A percentile compares a stretch with the other conserved stretches of the same genome.
Evolutionary conservation across 176 grass and related monocot species (phyloP).

Genomic region (Aegilops longissima): DNA sequence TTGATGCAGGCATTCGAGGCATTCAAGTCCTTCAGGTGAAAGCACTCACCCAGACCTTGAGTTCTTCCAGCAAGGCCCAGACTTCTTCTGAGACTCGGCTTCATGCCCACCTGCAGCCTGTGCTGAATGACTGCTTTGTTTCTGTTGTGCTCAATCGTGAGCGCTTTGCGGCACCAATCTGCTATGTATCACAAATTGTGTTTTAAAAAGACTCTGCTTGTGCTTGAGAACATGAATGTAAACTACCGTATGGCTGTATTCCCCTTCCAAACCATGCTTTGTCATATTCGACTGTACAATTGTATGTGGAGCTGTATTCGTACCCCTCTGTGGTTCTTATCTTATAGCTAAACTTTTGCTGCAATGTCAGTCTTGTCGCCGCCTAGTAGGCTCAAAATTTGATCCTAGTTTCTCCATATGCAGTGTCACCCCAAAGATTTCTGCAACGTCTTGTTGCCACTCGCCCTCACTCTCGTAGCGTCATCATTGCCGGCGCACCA

Average conservation of each 20-base stretch:
- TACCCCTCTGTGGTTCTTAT: no score
- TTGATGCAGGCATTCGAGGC: constrained; percentile 41
- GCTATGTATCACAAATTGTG: background rate
- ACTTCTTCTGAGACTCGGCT: constrained; percentile 21
- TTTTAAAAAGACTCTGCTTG: background rate
- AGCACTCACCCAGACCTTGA: constrained; percentile 74
- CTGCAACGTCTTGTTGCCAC: no score
- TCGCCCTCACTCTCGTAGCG: no score
- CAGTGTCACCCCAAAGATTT: no score
- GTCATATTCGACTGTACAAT: background rate
- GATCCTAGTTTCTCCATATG: no score
- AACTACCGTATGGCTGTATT: background rate
- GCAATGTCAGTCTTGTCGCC: no score
- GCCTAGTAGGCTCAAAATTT: no score
- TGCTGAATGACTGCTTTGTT: background rate
- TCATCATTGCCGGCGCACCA: no score
- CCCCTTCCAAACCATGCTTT: background rate
- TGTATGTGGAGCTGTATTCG: background rate
- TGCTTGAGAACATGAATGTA: no score
- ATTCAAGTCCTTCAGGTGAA: constrained; percentile 42
- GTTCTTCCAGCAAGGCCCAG: constrained; percentile 66
- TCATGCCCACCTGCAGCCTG: background rate
- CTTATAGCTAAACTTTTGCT: background rate
- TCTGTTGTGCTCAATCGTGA: background rate
- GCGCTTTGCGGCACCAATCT: background rate